Evolutionary conservation across 2,329 filamentous ascomycete species (phyloP).

Genomic region (Ceratocystis harringtonii): DNA sequence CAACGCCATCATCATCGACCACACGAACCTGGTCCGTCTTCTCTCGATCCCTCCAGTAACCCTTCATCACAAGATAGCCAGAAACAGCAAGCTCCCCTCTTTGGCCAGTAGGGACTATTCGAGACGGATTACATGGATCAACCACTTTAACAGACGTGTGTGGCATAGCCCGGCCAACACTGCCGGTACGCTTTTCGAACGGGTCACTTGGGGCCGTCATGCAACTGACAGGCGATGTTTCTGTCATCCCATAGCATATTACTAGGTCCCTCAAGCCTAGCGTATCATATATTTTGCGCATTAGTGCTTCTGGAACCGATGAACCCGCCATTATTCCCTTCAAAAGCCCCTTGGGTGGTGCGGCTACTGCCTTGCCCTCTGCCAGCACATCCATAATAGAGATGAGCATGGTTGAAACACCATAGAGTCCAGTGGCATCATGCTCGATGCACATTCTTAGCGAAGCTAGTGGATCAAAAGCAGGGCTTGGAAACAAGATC

Average conservation of each 20-base stretch:
- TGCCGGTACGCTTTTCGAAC: constrained; percentile 54
- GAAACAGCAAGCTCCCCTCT: constrained; percentile 68
- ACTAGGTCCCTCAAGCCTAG: constrained; percentile 71
- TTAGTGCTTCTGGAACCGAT: constrained; percentile 68
- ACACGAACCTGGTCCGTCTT: constrained; percentile 52
- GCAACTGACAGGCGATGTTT: constrained; percentile 61
- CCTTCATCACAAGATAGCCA: constrained; percentile 82
- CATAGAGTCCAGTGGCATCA: constrained; percentile 55
- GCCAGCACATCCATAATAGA: constrained; percentile 68
- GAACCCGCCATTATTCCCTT: constrained; percentile 90
- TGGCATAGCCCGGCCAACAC: constrained; percentile 68
- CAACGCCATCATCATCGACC: constrained; percentile 29
- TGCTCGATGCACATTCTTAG: constrained; percentile 42
- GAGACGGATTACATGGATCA: constrained; percentile 42
- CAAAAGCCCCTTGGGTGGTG: constrained; percentile 34
- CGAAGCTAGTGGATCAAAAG: constrained; percentile 65
- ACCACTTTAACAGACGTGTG: constrained; percentile 71
- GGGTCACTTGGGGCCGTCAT: constrained; percentile 75
- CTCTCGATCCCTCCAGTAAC: constrained; percentile 65
- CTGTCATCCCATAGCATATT: constrained; percentile 95
- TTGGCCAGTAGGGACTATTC: constrained; percentile 47
- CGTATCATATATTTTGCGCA: constrained; percentile 55
- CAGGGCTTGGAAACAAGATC: constrained; percentile 74
- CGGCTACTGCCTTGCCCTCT: constrained; percentile 22
- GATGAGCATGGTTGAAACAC: constrained; percentile 90